A percentile compares a stretch with the other conserved stretches of the same genome.
Evolutionary conservation across 495 filamentous ascomycete genomes (phyloP).

Genomic region (Tuber indicum): DNA sequence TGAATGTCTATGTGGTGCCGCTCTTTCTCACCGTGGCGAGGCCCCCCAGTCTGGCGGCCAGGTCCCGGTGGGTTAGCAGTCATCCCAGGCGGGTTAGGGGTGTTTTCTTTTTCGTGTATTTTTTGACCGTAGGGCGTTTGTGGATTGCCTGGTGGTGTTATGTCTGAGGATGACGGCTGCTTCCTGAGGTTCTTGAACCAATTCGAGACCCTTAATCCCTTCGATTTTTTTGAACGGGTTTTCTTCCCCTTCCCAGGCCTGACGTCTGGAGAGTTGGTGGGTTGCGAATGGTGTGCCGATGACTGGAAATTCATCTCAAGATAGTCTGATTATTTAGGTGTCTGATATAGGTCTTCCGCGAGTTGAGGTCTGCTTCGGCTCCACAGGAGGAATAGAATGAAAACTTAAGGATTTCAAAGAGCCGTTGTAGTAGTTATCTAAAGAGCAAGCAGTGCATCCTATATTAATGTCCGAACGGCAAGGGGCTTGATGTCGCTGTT

Average conservation of each 20-base stretch:
- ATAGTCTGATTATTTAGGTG: neutral
- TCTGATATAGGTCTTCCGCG: neutral
- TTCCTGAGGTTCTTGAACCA: neutral
- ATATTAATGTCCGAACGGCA: neutral
- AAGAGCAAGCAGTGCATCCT: neutral
- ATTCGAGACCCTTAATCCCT: neutral
- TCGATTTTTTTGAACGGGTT: neutral
- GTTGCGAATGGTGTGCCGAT: neutral
- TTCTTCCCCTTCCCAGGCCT: neutral
- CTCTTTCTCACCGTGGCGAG: neutral
- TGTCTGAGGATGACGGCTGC: neutral
- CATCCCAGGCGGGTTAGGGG: no score
- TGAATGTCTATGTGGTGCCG: rapidly evolving
- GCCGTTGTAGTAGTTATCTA: neutral
- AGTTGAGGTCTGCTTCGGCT: neutral
- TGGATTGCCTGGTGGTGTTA: no score
- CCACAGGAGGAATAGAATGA: neutral
- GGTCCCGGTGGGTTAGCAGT: no score
- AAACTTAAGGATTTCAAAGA: neutral
- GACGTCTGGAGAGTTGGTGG: neutral
- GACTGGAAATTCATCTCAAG: neutral
- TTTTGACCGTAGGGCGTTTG: no score
- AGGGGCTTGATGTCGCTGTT: neutral
- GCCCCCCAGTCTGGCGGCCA: no score
- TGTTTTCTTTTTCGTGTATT: no score